Percentiles rank a stretch among this genome's conserved stretches.
phyloP scores from a whole-genome alignment of 805 yeast genomes.

The Candida piceae region DNA sequence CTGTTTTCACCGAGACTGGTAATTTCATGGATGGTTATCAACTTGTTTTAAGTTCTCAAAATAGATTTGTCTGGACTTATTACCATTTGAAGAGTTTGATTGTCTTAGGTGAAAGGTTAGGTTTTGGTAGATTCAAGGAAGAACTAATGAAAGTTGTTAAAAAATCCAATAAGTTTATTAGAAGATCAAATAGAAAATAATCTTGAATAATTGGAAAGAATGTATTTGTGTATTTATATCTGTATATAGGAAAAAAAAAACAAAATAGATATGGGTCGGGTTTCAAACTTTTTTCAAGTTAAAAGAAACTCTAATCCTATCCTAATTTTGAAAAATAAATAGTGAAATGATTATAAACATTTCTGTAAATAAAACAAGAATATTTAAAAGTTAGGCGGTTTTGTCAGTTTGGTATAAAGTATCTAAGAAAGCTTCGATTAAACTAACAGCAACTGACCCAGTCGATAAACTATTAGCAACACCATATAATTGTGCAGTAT shows the following conservation, averaged over 20 bases:
- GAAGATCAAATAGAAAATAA: constrained; percentile 3
- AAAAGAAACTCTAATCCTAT: no score
- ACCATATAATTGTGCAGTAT: constrained; percentile 89
- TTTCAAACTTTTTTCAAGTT: no score
- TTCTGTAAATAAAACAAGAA: no score
- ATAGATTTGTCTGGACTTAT: constrained; percentile 65
- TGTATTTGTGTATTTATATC: no score
- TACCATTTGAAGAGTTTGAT: constrained; percentile 40
- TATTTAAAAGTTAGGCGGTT: not conserved
- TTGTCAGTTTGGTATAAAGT: constrained; percentile 55
- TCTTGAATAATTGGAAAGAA: no score
- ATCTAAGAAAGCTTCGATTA: constrained; percentile 80
- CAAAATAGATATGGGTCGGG: no score
- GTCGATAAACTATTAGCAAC: constrained; percentile 90
- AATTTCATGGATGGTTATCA: constrained; percentile 65
- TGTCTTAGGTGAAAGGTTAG: constrained; percentile 36
- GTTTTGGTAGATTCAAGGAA: constrained; percentile 34
- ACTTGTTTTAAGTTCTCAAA: constrained; percentile 60
- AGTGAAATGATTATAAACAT: no score
- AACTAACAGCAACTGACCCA: constrained; percentile 72
- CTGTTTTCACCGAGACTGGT: constrained; percentile 49
- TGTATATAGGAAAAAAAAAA: no score
- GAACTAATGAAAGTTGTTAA: constrained; percentile 23
- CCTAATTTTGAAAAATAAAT: no score
- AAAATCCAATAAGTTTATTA: constrained; percentile 14